Percentiles rank a stretch among this genome's conserved stretches.
Conservation (phyloP, 768 basidiomycete genomes). For the Russula vinacea region DNA sequence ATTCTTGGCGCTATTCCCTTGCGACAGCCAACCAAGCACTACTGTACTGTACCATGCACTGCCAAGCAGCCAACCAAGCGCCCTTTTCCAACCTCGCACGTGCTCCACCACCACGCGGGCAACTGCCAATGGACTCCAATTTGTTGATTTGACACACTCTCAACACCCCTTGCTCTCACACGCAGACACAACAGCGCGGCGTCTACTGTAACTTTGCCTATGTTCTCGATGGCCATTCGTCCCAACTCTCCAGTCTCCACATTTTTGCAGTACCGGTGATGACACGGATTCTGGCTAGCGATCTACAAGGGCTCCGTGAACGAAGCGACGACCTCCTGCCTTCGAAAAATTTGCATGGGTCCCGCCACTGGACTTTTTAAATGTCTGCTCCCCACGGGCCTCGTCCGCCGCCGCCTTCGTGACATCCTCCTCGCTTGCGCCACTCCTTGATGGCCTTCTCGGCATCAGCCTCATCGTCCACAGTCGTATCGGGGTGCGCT, state of each 20-base stretch:
- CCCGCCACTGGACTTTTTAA: constrained; percentile 91
- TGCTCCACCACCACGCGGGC: no score
- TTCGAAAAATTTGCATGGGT: constrained; percentile 77
- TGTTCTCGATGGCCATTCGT: constrained; percentile 71
- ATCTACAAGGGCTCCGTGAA: constrained; percentile 91
- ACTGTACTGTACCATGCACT: no score
- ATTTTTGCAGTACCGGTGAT: neutral
- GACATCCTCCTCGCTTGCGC: constrained; percentile 70
- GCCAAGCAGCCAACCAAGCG: no score
- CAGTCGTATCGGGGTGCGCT: constrained; percentile 87
- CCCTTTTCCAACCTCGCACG: no score
- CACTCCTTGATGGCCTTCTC: constrained; percentile 85
- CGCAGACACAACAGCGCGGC: constrained; percentile 17
- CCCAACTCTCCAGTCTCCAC: no score
- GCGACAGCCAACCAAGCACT: no score
- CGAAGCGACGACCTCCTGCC: constrained; percentile 86
- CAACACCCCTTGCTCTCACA: neutral
- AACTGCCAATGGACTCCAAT: no score
- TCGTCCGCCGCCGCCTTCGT: constrained; percentile 89
- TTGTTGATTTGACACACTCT: no score
- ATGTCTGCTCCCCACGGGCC: constrained; percentile 78
- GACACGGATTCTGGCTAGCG: constrained; percentile 41
- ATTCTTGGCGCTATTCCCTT: no score
- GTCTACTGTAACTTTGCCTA: constrained; percentile 38
- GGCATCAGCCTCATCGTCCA: constrained; percentile 88